Evolutionary conservation across 768 basidiomycete genomes (phyloP), one percentile per base, ranked within the genome.

Genomic region (Collybia sp.): DNA sequence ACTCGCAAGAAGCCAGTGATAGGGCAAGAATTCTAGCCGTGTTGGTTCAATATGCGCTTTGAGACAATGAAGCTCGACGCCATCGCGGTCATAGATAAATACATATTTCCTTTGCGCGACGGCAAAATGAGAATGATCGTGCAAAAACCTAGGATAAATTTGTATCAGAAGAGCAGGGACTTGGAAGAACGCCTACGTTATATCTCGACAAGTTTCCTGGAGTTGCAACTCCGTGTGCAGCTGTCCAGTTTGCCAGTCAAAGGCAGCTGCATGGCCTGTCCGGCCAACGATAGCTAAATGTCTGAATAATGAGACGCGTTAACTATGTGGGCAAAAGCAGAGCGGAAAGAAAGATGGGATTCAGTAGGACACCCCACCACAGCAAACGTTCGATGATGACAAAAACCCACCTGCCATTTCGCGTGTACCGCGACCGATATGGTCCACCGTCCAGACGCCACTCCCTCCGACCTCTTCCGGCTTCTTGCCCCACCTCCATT

Each of bases 31-130:
- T 57, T 94, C 91, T 33, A 99, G 76, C 48, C 85, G 73, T 5
- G 89, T 91, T 1, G 92, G 88, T 57, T 98, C 96, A 50, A 96
- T 79, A 55, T 93, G 90, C 0, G 81, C 71, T 59, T 85, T 85
- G 12, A 93, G 71, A 51, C 82, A 75, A 57, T 98, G 96, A 3
- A 99, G 65, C 61, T 98, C 96, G 12, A 96, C 86, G 16, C 96
- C 95, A 53, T 92, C 80, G 30, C 84, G 79, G 65, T 98, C 96
- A 53, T 99, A 98, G 38, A 99, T 92, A 65, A 89, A 99, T 13
- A 88, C 89, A 60, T 95, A 90, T 73, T 93, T 88, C 65, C 91
- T 89, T 66, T 99, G 95, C 0, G 95, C 95, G 8, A 96, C 93
- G 1, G 95, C 95, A 58, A 87, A 93, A 64, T 85, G 89, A 0